A percentile compares a stretch with the other conserved stretches of the same genome.
Evolutionary conservation across 2,329 filamentous ascomycete species (phyloP).

Genomic region (Verticillium nubilum): DNA sequence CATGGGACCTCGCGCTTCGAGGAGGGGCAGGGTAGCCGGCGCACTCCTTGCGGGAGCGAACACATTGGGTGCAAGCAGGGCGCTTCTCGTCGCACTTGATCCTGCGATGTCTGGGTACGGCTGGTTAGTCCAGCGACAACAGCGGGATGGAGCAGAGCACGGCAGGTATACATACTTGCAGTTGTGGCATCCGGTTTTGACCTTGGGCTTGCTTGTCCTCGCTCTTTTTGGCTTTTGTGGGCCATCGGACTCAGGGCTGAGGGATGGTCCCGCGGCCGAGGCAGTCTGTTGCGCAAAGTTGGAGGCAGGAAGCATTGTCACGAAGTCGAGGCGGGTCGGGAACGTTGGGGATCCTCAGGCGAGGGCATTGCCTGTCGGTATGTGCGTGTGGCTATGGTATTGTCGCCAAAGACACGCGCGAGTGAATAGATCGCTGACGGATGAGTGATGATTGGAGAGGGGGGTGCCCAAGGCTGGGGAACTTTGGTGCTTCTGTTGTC

Average conservation of each 20-base stretch:
- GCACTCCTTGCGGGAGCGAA: conserved; percentile 52
- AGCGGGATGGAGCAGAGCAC: background rate
- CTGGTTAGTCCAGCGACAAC: conserved; percentile 13
- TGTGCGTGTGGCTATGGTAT: background rate
- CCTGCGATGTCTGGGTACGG: conserved; percentile 42
- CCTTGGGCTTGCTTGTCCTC: conserved; percentile 53
- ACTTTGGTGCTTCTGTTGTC: background rate
- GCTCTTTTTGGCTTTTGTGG: conserved; percentile 33
- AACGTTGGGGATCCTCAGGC: background rate
- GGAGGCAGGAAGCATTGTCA: background rate
- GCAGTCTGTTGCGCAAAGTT: background rate
- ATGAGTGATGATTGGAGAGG: background rate
- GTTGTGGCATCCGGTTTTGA: conserved; percentile 61
- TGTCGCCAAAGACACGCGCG: background rate
- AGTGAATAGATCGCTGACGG: background rate
- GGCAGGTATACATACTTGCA: conserved; percentile 54
- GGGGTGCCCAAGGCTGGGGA: background rate
- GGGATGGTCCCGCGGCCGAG: background rate
- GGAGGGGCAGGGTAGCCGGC: conserved; percentile 56
- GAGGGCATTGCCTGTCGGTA: conserved; percentile 1
- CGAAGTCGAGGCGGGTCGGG: background rate
- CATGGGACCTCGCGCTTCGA: conserved; percentile 37
- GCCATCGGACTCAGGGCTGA: background rate
- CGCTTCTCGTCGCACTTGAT: conserved; percentile 64
- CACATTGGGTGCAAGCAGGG: conserved; percentile 55